Evolutionary conservation across 495 filamentous ascomycete species (phyloP), one percentile per base, ranked within the genome.

Genomic region (Cercophora sp.): DNA sequence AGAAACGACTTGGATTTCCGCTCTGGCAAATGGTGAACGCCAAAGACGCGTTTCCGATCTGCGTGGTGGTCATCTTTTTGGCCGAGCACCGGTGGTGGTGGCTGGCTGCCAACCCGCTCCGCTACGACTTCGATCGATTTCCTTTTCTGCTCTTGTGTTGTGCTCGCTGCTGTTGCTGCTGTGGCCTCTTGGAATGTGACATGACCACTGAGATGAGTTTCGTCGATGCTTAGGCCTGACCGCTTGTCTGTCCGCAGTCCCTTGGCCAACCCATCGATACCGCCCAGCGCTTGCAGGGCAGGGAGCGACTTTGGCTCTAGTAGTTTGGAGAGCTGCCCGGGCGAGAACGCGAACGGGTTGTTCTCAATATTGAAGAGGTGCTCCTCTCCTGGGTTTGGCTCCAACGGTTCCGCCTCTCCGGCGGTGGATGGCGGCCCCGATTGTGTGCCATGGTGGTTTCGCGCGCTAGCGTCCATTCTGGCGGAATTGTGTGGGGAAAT

Each of bases 231-330:
- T 25, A 90, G 68, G 8, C 86, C 86, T 1, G 79, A 71, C 10
- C 69, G 62, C 5, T 85, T 65, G 59, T 87, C 76, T 13, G 84
- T 87, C 25, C 82, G 76, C 13, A 90, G 64, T 27, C 85, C 86
- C 35, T 72, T 79, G 59, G 86, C 84, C 29, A 90, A 64, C 0
- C 86, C 86, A 15, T 57, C 54, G 13, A 88, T 59, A 27, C 86
- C 85, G 42, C 86, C 86, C 2, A 89, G 70, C 18, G 79, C 79
- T 46, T 81, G 79, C 52, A 83, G 88, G 9, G 85, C 86, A 23
- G 81, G 76, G 9, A 88, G 67, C 36, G 78, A 85, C 62, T 90
- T 90, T 2, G 86, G 86, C 51, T 87, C 83, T 29, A 86, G 69
- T 59, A 87, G 72, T 58, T 88, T 89, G 56, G 82, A 82, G 10